These are phyloP conservation scores for Oxytropis ochrocephala DNA, from an alignment of 306 rosid species.

Conservation along the genomic window DNA sequence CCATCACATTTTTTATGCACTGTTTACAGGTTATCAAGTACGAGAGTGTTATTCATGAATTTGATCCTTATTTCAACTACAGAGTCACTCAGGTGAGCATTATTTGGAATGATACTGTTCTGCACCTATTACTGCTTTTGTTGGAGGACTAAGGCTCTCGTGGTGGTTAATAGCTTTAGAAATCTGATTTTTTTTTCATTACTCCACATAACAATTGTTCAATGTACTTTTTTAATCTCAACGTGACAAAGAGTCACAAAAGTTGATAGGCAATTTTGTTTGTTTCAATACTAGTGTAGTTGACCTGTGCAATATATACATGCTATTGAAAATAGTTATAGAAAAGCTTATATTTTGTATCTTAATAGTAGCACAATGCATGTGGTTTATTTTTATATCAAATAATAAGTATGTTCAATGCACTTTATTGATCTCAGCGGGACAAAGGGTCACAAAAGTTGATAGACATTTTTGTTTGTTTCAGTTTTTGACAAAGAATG, in stretches of 20 bases:
- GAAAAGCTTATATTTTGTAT: too few species aligned
- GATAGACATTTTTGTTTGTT: constrained; percentile 38
- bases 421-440: neutral
- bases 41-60: constrained; percentile 97
- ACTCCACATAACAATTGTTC: neutral
- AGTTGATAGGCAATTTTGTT: constrained; percentile 32
- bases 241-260: neutral
- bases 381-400: too few species aligned
- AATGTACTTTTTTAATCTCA: neutral
- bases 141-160: neutral
- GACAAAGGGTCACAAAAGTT: constrained; percentile 12
- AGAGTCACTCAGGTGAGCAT: constrained; percentile 96
- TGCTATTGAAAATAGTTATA: too few species aligned
- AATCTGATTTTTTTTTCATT: neutral
- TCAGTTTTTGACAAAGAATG: constrained; percentile 92
- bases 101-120: constrained; percentile 7
- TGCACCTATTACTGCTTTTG: neutral
- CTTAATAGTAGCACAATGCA: too few species aligned
- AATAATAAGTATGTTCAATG: neutral
- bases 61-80: constrained; percentile 96
- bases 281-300: constrained; percentile 44
- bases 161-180: constrained; percentile 3
- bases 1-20: constrained; percentile 9
- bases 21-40: constrained; percentile 88
- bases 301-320: too few species aligned